Conservation (phyloP, 1,139 yeast species). For the Geotrichum phurueaensis region DNA sequence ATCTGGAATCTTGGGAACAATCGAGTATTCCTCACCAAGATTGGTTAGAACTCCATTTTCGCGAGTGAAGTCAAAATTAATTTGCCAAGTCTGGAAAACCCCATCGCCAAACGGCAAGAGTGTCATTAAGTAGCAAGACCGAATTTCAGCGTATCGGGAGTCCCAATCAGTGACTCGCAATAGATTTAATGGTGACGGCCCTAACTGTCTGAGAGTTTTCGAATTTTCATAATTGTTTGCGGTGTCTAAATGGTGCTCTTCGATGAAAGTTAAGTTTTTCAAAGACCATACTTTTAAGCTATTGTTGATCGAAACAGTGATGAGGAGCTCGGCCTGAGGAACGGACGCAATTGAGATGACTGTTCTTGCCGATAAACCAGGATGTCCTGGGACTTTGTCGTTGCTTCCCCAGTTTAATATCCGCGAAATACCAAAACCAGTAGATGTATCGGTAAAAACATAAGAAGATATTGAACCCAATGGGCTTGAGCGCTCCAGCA, state of each 20-base stretch:
- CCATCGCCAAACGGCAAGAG: conserved; percentile 43
- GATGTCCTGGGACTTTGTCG: conserved; percentile 32
- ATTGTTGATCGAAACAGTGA: conserved; percentile 30
- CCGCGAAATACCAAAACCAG: conserved; percentile 20
- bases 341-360: conserved; percentile 25
- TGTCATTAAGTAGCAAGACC: not conserved
- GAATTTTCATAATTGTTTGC: not conserved
- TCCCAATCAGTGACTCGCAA: conserved; percentile 1
- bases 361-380: conserved; percentile 28
- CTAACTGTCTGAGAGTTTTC: not conserved
- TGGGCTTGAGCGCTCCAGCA: conserved; percentile 42
- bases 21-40: conserved; percentile 31
- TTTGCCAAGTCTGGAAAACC: conserved; percentile 40
- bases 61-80: conserved; percentile 21
- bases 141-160: not conserved
- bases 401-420: conserved; percentile 24
- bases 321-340: conserved; percentile 18
- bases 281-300: conserved; percentile 32
- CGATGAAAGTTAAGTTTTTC: conserved; percentile 17
- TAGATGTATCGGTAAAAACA: conserved; percentile 25
- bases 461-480: conserved; percentile 23
- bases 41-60: conserved; percentile 29
- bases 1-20: conserved; percentile 29
- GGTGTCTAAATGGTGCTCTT: conserved; percentile 12
- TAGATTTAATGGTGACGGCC: conserved; percentile 15